Percentiles rank a stretch among this genome's conserved stretches.
Evolutionary conservation across 2,329 filamentous ascomycete species (phyloP).

Genomic region (Pyrenophora tritici-repentis): DNA sequence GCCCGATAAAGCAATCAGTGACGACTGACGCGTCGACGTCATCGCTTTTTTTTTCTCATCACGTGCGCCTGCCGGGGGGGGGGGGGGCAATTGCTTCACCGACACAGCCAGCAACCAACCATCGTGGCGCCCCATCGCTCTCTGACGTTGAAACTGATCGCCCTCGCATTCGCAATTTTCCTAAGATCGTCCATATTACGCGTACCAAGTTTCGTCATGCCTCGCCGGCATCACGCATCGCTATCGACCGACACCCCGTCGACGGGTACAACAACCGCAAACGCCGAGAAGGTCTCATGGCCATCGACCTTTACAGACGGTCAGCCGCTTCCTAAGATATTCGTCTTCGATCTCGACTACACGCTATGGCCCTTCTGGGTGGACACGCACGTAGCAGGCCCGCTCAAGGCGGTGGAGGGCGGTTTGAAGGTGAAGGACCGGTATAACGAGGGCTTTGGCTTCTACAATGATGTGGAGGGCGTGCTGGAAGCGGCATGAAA

Average conservation of each 20-base stretch:
- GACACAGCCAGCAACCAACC: not conserved
- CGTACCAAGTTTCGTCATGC: constrained; percentile 29
- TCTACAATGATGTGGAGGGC: constrained; percentile 53
- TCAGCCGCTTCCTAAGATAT: constrained; percentile 75
- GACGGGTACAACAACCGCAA: constrained; percentile 34
- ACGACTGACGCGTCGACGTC: constrained; percentile 14
- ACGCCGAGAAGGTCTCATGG: constrained; percentile 44
- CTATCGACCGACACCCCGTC: constrained; percentile 11
- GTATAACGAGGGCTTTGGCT: constrained; percentile 53
- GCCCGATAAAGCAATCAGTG: not conserved
- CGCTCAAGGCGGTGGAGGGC: constrained; percentile 60
- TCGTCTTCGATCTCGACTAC: constrained; percentile 97
- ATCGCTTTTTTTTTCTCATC: constrained; percentile 5
- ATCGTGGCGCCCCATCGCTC: not conserved
- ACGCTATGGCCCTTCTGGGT: constrained; percentile 99
- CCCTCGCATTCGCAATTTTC: not conserved
- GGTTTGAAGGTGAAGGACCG: constrained; percentile 58
- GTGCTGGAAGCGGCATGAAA: constrained; percentile 46
- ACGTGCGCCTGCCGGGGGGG: not conserved
- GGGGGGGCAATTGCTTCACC: not conserved
- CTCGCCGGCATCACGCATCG: constrained; percentile 28
- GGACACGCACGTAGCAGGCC: constrained; percentile 84
- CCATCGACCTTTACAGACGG: constrained; percentile 66
- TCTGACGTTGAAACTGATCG: not conserved
- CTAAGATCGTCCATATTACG: not conserved